These are phyloP conservation scores for Phytopythium chamaehyphon DNA, from an alignment of 352 stramenopile species.

Conservation along the genomic window DNA sequence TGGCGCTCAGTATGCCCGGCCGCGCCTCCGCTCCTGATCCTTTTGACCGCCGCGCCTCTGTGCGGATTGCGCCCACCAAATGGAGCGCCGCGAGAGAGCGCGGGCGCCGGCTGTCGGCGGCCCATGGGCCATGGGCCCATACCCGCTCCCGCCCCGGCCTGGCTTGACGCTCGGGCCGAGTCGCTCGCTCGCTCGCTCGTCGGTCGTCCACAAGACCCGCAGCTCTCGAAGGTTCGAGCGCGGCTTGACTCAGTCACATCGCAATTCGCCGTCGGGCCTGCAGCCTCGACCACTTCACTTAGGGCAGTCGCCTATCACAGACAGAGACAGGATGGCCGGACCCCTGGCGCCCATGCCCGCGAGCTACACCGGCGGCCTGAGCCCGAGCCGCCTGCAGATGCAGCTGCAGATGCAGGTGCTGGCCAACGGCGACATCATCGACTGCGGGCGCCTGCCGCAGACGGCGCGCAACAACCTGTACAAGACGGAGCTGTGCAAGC, in stretches of 20 bases:
- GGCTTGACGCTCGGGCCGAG: no score
- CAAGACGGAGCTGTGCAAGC: conserved; percentile 91
- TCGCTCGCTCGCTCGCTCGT: no score
- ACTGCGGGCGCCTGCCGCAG: conserved; percentile 71
- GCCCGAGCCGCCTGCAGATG: conserved; percentile 62
- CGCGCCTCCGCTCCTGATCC: neutral
- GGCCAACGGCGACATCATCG: conserved; percentile 82
- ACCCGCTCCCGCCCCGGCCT: no score
- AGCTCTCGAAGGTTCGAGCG: no score
- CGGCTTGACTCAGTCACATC: conserved; percentile 10
- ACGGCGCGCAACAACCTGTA: conserved; percentile 86
- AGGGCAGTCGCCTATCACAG: no score
- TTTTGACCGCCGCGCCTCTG: neutral
- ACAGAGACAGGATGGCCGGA: conserved; percentile 24
- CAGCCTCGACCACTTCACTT: no score
- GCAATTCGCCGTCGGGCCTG: conserved; percentile 1
- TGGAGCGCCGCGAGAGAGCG: neutral
- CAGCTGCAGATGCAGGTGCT: conserved; percentile 46
- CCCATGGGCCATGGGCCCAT: neutral
- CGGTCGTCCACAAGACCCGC: no score
- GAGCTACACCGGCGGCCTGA: conserved; percentile 38
- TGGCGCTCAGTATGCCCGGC: neutral
- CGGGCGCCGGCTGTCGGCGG: neutral
- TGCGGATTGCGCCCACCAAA: no score
- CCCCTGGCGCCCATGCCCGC: conserved; percentile 25